Percentiles rank a stretch among this genome's conserved stretches.
These are phyloP conservation scores for Euphorbia celastroides DNA, from an alignment of 441 rosid species.

Conservation along the genomic window DNA sequence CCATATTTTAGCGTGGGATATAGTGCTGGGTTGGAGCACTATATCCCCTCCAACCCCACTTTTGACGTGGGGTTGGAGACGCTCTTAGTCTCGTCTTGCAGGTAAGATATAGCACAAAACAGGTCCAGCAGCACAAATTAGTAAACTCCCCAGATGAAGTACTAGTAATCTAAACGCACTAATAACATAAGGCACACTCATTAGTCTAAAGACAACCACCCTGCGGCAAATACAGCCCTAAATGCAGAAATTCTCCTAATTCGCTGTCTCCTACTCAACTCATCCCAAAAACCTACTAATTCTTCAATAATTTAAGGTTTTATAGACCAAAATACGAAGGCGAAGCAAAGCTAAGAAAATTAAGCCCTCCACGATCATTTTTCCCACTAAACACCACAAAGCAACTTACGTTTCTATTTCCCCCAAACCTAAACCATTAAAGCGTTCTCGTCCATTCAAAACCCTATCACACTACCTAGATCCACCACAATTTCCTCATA, in stretches of 20 bases:
- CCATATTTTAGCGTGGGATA: no score
- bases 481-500: no score
- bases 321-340: background rate
- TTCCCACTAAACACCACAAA: background rate
- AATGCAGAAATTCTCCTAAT: background rate
- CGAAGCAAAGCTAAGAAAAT: background rate
- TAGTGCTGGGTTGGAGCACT: no score
- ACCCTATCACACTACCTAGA: background rate
- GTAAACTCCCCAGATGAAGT: background rate
- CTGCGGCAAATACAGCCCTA: background rate
- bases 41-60: no score
- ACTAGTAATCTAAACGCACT: background rate
- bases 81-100: constrained; percentile 52
- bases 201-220: background rate
- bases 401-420: background rate
- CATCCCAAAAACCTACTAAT: background rate
- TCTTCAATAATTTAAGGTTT: background rate
- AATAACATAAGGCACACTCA: background rate
- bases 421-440: background rate
- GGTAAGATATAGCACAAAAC: background rate
- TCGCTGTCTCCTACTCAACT: background rate
- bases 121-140: background rate
- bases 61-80: no score
- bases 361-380: constrained; percentile 1
- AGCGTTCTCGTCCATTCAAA: background rate